Conservation (phyloP, 179 eudicot species). For the Silene coronaria region DNA sequence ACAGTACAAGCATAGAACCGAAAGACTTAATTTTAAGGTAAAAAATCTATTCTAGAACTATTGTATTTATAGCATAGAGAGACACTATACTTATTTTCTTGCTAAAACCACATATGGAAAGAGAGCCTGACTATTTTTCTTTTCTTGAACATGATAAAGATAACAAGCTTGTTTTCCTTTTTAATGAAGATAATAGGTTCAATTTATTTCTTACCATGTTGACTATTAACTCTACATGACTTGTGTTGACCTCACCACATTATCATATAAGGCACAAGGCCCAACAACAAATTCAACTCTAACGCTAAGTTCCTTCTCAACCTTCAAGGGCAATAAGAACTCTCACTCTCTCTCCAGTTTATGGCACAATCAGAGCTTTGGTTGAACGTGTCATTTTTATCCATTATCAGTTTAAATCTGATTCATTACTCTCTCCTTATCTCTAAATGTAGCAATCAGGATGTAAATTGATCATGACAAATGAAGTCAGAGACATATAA, state of each 20-base stretch:
- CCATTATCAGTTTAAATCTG: too few relatives aligned
- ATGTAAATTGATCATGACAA: too few relatives aligned
- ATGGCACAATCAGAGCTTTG: too few relatives aligned
- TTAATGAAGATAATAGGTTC: neutral
- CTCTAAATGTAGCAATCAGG: too few relatives aligned
- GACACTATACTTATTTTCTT: neutral
- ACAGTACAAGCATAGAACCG: neutral
- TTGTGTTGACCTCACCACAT: neutral
- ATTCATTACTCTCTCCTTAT: too few relatives aligned
- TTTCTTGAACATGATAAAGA: neutral
- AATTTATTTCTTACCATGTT: neutral
- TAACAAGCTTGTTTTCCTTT: neutral
- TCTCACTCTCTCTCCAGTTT: neutral
- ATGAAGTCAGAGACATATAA: too few relatives aligned
- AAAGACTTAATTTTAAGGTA: neutral
- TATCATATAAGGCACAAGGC: neutral
- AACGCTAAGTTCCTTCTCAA: neutral
- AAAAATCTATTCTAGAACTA: neutral
- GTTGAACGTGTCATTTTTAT: too few relatives aligned
- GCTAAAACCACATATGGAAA: neutral
- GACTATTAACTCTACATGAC: neutral
- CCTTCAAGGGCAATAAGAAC: neutral
- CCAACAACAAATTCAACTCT: neutral
- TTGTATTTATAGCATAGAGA: neutral
- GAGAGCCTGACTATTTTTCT: neutral